phyloP scores from a whole-genome alignment of 2,329 filamentous ascomycete species.

The Nemania diffusa region DNA sequence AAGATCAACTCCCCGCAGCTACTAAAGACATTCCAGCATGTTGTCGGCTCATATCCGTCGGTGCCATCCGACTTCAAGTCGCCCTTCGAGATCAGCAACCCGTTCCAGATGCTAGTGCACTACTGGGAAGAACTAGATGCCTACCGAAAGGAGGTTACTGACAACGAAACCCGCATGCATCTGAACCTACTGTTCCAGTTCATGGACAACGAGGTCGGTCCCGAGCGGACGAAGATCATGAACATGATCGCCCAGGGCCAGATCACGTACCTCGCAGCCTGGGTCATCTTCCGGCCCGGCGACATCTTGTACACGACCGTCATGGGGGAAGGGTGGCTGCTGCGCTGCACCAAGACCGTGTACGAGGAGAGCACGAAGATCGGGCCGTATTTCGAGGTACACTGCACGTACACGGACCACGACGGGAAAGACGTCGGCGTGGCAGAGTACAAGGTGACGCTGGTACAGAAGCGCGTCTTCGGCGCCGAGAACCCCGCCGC shows the following conservation, averaged over 20 bases:
- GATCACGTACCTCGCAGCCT: slow-evolving; percentile 43
- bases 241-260: slow-evolving; percentile 44
- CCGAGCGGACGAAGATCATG: slow-evolving; percentile 37
- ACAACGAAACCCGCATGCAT: slow-evolving; percentile 34
- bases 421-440: slow-evolving; percentile 40
- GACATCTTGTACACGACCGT: slow-evolving; percentile 43
- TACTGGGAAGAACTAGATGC: slow-evolving; percentile 45
- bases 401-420: slow-evolving; percentile 43
- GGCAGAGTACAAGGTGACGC: slow-evolving; percentile 23
- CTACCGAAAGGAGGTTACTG: slow-evolving; percentile 35
- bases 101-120: slow-evolving; percentile 46
- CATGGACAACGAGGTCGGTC: slow-evolving; percentile 45
- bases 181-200: slow-evolving; percentile 47
- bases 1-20: slow-evolving; percentile 46
- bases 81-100: slow-evolving; percentile 38
- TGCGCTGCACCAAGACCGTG: slow-evolving; percentile 41
- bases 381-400: slow-evolving; percentile 44
- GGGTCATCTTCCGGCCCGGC: slow-evolving; percentile 45
- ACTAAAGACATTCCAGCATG: slow-evolving; percentile 43
- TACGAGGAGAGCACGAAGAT: slow-evolving; percentile 38
- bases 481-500: slow-evolving; percentile 40
- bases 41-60: slow-evolving; percentile 40
- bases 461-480: slow-evolving; percentile 42
- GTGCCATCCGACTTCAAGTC: slow-evolving; percentile 45
- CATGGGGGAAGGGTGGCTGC: slow-evolving; percentile 45